Conservation (phyloP, 2,329 filamentous ascomycete species). For the Colletotrichum tamarilloi region DNA sequence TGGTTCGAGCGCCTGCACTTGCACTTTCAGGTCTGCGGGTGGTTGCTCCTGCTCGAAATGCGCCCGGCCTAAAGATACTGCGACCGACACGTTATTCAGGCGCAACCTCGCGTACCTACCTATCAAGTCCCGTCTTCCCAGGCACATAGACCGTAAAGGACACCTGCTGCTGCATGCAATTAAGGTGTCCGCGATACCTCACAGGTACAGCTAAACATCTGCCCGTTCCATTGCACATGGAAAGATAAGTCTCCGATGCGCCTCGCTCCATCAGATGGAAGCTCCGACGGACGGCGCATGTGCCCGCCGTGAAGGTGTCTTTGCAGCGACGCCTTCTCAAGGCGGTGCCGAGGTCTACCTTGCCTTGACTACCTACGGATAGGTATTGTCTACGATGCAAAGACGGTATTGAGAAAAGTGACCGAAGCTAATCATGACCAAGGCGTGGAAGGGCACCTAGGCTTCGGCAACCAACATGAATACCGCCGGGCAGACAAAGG, state of each 20-base stretch:
- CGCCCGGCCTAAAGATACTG: slow-evolving; percentile 3
- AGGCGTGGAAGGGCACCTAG: background rate
- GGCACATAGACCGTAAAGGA: too few species aligned
- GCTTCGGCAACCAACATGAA: background rate
- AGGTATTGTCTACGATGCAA: background rate
- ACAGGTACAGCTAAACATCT: background rate
- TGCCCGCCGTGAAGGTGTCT: background rate
- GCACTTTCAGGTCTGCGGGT: background rate
- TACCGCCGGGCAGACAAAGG: background rate
- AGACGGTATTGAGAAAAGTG: background rate
- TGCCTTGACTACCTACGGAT: background rate
- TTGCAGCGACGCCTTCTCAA: background rate
- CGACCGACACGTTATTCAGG: background rate
- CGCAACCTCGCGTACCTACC: background rate
- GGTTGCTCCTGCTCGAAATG: slow-evolving; percentile 9
- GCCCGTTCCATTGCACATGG: background rate
- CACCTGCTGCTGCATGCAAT: background rate
- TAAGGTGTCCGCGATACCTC: background rate
- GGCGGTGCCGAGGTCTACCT: background rate
- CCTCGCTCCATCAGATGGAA: background rate
- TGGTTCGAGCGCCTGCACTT: slow-evolving; percentile 33
- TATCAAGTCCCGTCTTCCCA: too few species aligned
- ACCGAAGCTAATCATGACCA: background rate
- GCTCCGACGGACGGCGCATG: background rate
- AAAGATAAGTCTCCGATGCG: background rate